These are phyloP conservation scores for Fusarium agapanthi DNA, from an alignment of 2,329 filamentous ascomycete genomes.

Conservation along the genomic window DNA sequence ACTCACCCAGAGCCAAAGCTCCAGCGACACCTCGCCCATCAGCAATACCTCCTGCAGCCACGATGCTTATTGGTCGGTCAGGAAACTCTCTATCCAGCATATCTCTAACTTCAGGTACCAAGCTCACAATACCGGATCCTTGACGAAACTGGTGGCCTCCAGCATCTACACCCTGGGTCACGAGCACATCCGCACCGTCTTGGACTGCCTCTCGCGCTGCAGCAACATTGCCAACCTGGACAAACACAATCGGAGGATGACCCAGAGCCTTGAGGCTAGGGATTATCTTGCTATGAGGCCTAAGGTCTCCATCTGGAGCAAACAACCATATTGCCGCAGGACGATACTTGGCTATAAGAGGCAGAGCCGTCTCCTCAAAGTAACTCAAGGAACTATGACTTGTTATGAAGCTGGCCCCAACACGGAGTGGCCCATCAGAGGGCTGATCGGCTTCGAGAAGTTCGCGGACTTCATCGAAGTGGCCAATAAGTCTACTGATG, in stretches of 20 bases:
- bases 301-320: slow-evolving; percentile 59
- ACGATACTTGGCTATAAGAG: slow-evolving; percentile 59
- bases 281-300: slow-evolving; percentile 51
- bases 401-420: slow-evolving; percentile 67
- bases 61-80: slow-evolving; percentile 49
- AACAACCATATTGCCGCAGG: slow-evolving; percentile 75
- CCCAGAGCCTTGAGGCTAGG: slow-evolving; percentile 44
- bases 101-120: slow-evolving; percentile 66
- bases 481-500: slow-evolving; percentile 45
- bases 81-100: slow-evolving; percentile 52
- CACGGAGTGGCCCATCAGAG: slow-evolving; percentile 58
- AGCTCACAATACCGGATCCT: slow-evolving; percentile 62
- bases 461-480: slow-evolving; percentile 43
- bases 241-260: slow-evolving; percentile 59
- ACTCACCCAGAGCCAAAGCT: slow-evolving; percentile 61
- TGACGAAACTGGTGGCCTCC: slow-evolving; percentile 68
- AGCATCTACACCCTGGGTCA: slow-evolving; percentile 71
- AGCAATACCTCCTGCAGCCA: slow-evolving; percentile 69
- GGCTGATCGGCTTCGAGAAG: slow-evolving; percentile 41
- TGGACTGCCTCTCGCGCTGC: slow-evolving; percentile 60
- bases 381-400: slow-evolving; percentile 54
- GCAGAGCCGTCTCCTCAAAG: slow-evolving; percentile 56
- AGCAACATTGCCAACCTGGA: slow-evolving; percentile 68
- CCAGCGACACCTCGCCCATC: slow-evolving; percentile 65
- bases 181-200: slow-evolving; percentile 65